phyloP scores from a whole-genome alignment of 345 rosid species.

The Moricandia arvensis region DNA sequence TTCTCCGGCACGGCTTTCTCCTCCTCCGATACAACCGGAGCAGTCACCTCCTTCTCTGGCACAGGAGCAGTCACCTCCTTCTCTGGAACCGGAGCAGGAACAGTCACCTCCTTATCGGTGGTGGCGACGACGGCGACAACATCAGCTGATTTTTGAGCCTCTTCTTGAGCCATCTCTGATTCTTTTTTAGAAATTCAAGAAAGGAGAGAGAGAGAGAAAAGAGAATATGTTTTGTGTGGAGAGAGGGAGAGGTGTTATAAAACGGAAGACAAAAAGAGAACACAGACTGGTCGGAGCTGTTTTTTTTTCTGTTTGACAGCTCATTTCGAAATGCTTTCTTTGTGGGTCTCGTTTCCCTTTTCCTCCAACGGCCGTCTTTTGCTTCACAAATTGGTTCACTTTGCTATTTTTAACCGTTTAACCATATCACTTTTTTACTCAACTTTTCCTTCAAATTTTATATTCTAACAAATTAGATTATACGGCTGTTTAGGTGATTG shows the following conservation, averaged over 20 bases:
- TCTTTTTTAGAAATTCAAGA: not conserved
- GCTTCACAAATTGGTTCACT: slow-evolving; percentile 21
- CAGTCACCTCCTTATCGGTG: slow-evolving; percentile 32
- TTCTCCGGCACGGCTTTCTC: slow-evolving; percentile 38
- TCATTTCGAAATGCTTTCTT: slow-evolving; percentile 29
- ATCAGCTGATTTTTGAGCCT: slow-evolving; percentile 42
- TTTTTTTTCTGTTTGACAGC: slow-evolving; percentile 25
- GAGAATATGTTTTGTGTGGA: slow-evolving; percentile 4
- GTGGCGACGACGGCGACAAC: not conserved
- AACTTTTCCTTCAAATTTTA: not conserved
- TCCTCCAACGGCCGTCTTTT: slow-evolving; percentile 32
- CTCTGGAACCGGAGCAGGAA: slow-evolving; percentile 35
- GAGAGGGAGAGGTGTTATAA: slow-evolving; percentile 20
- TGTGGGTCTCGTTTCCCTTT: slow-evolving; percentile 25
- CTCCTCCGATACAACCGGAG: slow-evolving; percentile 30
- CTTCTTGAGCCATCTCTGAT: slow-evolving; percentile 47
- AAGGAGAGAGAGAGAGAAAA: slow-evolving; percentile 13
- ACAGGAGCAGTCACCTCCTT: slow-evolving; percentile 39
- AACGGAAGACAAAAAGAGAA: slow-evolving; percentile 12
- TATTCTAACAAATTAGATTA: too few relatives aligned
- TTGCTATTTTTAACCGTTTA: slow-evolving; percentile 7
- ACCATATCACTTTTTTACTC: not conserved
- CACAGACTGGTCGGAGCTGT: slow-evolving; percentile 43
- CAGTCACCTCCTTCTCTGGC: slow-evolving; percentile 39
- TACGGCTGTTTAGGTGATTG: too few relatives aligned